Percentiles rank a stretch among this genome's conserved stretches.
These are phyloP conservation scores for Botrytis cinerea DNA, from an alignment of 2,329 filamentous ascomycete species.

Conservation along the genomic window DNA sequence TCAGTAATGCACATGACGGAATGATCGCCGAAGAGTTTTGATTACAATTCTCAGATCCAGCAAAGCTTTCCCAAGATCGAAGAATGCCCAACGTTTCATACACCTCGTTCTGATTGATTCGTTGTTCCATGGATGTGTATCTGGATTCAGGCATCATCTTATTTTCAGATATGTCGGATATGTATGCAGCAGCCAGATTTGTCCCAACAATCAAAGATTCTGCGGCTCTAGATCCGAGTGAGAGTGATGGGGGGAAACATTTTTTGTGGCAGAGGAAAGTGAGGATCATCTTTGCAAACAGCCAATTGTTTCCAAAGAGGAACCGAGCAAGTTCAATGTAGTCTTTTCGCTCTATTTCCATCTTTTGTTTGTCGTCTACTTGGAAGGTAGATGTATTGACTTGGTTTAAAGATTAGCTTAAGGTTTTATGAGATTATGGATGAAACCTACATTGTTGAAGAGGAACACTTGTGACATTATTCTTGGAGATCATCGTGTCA, in stretches of 20 bases:
- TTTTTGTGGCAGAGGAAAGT: background rate
- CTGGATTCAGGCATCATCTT: background rate
- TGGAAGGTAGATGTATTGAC: fast-evolving
- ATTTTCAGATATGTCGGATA: background rate
- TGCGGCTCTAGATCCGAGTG: fast-evolving
- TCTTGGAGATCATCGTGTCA: background rate
- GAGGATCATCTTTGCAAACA: background rate
- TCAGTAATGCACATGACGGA: background rate
- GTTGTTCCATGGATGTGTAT: background rate
- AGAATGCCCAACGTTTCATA: background rate
- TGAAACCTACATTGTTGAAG: background rate
- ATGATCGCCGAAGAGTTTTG: background rate
- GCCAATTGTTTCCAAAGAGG: background rate
- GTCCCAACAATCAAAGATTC: background rate
- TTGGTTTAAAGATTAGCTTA: background rate
- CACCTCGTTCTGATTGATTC: background rate
- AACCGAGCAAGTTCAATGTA: background rate
- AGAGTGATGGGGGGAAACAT: fast-evolving
- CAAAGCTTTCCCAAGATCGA: background rate
- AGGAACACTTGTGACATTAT: background rate
- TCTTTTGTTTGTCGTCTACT: background rate
- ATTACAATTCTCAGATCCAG: background rate
- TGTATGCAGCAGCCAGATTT: background rate
- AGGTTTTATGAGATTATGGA: background rate
- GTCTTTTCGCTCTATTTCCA: background rate